Conservation (phyloP, 1,284 basidiomycete genomes). For the Xerocomus amazonicus region DNA sequence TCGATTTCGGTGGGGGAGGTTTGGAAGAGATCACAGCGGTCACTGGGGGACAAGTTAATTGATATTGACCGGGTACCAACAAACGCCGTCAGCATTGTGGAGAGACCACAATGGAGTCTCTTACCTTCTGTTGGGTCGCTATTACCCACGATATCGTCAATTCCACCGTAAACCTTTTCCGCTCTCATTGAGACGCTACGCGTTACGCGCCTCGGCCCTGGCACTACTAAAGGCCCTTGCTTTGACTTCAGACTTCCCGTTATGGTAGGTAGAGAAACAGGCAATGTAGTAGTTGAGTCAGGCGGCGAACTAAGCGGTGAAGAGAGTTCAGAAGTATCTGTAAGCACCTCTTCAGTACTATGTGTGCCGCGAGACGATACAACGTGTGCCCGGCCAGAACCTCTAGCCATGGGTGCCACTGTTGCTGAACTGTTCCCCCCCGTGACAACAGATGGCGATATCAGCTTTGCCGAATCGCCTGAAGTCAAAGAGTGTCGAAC, state of each 20-base stretch:
- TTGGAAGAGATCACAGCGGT: conserved; percentile 3
- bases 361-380: not conserved
- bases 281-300: not conserved
- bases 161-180: conserved; percentile 5
- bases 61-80: conserved; percentile 1
- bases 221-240: conserved; percentile 7
- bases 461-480: conserved; percentile 1
- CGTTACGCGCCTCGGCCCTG: conserved; percentile 22
- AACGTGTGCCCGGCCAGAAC: not conserved
- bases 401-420: not conserved
- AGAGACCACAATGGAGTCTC: not conserved
- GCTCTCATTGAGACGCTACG: conserved; percentile 30
- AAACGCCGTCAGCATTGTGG: conserved; percentile 1
- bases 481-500: not conserved
- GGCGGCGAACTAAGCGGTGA: not conserved
- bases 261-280: conserved; percentile 1
- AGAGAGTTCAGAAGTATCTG: not conserved
- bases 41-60: not conserved
- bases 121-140: conserved; percentile 6
- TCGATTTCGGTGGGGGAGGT: conserved; percentile 5
- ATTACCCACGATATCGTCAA: not conserved
- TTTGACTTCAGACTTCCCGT: conserved; percentile 17
- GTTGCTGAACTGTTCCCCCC: not conserved
- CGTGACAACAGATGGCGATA: conserved; percentile 1
- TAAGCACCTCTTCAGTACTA: not conserved